phyloP scores from a whole-genome alignment of 2,329 filamentous ascomycete genomes.

The Microascus cirrosus region DNA sequence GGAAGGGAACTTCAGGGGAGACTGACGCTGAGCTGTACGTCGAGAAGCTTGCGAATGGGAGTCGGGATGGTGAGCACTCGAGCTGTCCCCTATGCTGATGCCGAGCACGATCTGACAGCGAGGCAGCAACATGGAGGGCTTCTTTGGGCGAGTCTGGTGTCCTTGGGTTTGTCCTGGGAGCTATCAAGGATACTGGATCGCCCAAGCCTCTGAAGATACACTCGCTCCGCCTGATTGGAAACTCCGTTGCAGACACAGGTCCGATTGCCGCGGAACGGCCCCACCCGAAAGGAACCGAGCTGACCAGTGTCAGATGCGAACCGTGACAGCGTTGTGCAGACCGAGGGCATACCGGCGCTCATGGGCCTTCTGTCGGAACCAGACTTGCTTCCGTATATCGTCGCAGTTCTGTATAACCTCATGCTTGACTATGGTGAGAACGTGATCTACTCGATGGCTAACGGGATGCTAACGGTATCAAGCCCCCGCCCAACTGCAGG shows the following conservation, averaged over 20 bases:
- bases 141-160: constrained; percentile 48
- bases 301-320: constrained; percentile 37
- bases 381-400: constrained; percentile 35
- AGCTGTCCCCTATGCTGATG: neutral
- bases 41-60: constrained; percentile 42
- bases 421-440: constrained; percentile 48
- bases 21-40: constrained; percentile 18
- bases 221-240: constrained; percentile 45
- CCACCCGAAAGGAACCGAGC: neutral
- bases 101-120: neutral
- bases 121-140: constrained; percentile 40
- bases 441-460: neutral
- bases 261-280: constrained; percentile 5
- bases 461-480: neutral
- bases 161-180: constrained; percentile 40
- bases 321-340: constrained; percentile 39
- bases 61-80: constrained; percentile 33
- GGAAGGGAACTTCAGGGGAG: constrained; percentile 25
- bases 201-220: constrained; percentile 37
- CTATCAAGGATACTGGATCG: constrained; percentile 27
- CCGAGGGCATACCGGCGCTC: constrained; percentile 33
- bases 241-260: constrained; percentile 52
- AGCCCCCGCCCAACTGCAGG: constrained; percentile 48
- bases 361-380: constrained; percentile 36
- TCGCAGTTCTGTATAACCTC: constrained; percentile 52